Percentiles rank a stretch among this genome's conserved stretches.
Conservation (phyloP, 768 basidiomycete species). For the Leucocoprinus sp. region DNA sequence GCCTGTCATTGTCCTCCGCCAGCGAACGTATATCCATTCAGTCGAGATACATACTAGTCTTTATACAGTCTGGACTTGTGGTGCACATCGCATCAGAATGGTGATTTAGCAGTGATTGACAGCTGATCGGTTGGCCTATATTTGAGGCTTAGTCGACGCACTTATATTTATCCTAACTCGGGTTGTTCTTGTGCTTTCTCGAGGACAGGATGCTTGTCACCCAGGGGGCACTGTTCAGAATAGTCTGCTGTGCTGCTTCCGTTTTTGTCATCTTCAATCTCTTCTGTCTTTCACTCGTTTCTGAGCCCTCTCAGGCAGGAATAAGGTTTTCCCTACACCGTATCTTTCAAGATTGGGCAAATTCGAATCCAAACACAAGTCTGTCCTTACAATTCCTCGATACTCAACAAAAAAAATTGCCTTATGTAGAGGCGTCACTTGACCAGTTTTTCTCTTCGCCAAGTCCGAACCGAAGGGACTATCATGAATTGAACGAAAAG, state of each 20-base stretch:
- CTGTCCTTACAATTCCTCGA: background rate
- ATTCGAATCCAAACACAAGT: background rate
- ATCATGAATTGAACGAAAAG: conserved; percentile 22
- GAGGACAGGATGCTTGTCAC: background rate
- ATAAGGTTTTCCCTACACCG: background rate
- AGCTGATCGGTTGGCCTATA: no score
- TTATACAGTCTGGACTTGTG: background rate
- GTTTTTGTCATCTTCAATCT: background rate
- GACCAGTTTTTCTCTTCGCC: conserved; percentile 14
- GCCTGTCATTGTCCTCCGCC: conserved; percentile 66
- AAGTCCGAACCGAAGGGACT: conserved; percentile 14
- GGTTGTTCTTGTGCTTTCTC: background rate
- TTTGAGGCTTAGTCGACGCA: no score
- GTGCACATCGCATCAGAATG: no score
- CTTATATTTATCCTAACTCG: background rate
- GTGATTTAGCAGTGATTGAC: no score
- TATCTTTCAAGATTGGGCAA: background rate
- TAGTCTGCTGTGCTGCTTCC: background rate
- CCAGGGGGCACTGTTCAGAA: background rate
- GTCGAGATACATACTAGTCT: no score
- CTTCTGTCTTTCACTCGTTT: background rate
- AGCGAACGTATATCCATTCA: conserved; percentile 75
- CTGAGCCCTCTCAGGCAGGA: background rate
- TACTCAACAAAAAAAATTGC: background rate
- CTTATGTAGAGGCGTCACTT: conserved; percentile 9